Base-by-base conservation (phyloP, 164 flowering plant species). In the Chimonanthus praecox region DNA sequence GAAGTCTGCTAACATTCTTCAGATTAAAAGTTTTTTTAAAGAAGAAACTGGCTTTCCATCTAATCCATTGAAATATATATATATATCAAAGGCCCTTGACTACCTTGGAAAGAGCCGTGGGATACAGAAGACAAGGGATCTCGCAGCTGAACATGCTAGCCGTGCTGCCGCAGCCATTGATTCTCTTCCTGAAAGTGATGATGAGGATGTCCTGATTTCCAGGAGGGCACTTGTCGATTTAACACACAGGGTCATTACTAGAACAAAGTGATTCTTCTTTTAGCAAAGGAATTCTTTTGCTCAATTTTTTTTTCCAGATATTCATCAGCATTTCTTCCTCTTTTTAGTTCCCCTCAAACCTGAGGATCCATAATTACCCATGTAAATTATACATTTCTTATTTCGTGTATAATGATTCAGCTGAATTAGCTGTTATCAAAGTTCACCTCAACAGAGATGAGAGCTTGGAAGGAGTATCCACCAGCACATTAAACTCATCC, bases 221-320 rank as follows among this genome's bases (percentile, higher is more conserved):
- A 95, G 98, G 74, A 81, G 91, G 68, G 97, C 99, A 13, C 94
- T 95, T 16, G 77, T 92, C 63, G 95, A 90, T 69, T 85, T 95
- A 45, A 89, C 97, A 5, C 87, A 86, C 0, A 84, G 82, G 78
- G 95, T 95, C 77, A 86, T 93, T 48, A 87, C 88, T 43, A 87
- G 99, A 86, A 88, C 86, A 9, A 92, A 95, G 79, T 95, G 70
- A 73, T 54, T n/a, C 60, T n/a, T 54, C n/a, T 10, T n/a, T 11
- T 11, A 8, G 60, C 11, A 54, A 10, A 54, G n/a, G 60, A 54
- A 54, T 54, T 54, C 60, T 54, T 54, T 54, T 15, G 6, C 60
- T 54, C 60, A 54, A 3, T 54, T 54, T 15, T 13, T 13, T 13
- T 54, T 54, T 11, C 33, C 33, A 33, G 33, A 11, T 54, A 54